Evolutionary conservation across 2,329 filamentous ascomycete species (phyloP).

Genomic region (Diaporthe vaccinii): DNA sequence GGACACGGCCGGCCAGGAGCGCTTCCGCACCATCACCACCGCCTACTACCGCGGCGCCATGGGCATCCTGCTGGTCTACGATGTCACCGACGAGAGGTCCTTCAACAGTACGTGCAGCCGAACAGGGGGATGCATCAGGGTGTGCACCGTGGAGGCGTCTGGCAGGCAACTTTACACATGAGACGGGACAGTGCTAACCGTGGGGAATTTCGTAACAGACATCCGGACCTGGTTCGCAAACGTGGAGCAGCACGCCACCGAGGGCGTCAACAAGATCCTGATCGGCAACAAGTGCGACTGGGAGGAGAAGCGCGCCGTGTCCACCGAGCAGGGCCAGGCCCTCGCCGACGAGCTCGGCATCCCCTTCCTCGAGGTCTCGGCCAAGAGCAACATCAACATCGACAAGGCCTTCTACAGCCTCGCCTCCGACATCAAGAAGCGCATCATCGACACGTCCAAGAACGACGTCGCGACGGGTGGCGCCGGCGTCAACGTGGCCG

Average conservation of each 20-base stretch:
- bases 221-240: conserved; percentile 99
- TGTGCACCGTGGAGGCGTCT: conserved; percentile 39
- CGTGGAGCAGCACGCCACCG: conserved; percentile 96
- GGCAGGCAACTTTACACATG: background rate
- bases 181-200: background rate
- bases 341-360: conserved; percentile 97
- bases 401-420: conserved; percentile 98
- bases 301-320: conserved; percentile 98
- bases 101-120: conserved; percentile 82
- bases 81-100: conserved; percentile 95
- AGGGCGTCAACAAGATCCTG: conserved; percentile 99
- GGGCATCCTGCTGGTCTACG: conserved; percentile 97
- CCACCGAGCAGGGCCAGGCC: conserved; percentile 91
- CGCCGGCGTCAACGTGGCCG: conserved; percentile 77
- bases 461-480: conserved; percentile 72
- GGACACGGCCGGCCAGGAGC: conserved; percentile 98
- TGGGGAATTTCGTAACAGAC: conserved; percentile 67
- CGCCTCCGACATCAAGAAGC: conserved; percentile 97
- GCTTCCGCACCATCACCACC: conserved; percentile 98
- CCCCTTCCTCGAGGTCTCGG: conserved; percentile 97
- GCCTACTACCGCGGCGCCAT: conserved; percentile 99
- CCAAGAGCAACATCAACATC: conserved; percentile 99
- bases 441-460: conserved; percentile 92
- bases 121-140: background rate
- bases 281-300: conserved; percentile 99